These are phyloP conservation scores for Ophiobolus disseminans DNA, from an alignment of 2,329 filamentous ascomycete species.

Conservation along the genomic window DNA sequence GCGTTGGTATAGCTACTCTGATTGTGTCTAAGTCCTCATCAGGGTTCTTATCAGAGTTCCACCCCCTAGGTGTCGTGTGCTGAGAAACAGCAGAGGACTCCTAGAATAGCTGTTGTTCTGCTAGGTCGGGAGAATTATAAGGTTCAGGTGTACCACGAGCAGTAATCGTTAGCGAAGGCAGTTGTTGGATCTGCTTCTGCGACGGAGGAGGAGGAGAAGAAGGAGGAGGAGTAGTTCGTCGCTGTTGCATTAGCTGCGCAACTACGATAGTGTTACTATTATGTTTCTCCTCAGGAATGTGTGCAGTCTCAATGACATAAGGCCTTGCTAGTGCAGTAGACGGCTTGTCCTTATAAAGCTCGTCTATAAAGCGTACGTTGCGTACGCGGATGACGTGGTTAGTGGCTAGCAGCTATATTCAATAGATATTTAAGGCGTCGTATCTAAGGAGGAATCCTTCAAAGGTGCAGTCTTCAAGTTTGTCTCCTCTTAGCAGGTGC, in stretches of 20 bases:
- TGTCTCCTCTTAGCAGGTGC: constrained; percentile 5
- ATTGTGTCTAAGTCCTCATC: no score
- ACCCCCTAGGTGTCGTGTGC: no score
- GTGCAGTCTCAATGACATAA: neutral
- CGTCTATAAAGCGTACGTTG: constrained; percentile 7
- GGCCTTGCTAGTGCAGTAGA: neutral
- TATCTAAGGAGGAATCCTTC: constrained; percentile 22
- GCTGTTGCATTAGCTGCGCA: neutral
- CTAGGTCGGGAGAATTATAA: neutral
- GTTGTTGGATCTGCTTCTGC: neutral
- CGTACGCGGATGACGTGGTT: constrained; percentile 9
- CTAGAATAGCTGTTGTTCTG: neutral
- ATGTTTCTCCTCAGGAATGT: no score
- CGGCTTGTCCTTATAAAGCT: constrained; percentile 4
- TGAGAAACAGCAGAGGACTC: neutral
- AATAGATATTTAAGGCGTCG: constrained; percentile 17
- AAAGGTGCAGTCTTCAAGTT: constrained; percentile 9
- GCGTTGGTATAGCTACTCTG: no score
- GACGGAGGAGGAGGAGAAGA: no score
- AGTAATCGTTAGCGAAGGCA: neutral
- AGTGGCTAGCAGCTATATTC: constrained; percentile 9
- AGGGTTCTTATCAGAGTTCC: no score
- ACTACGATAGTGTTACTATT: constrained; percentile 4
- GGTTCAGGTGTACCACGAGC: neutral
- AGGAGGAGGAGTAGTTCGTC: neutral